Evolutionary conservation across 2,329 filamentous ascomycete genomes (phyloP).

Genomic region (Beauveria australis): DNA sequence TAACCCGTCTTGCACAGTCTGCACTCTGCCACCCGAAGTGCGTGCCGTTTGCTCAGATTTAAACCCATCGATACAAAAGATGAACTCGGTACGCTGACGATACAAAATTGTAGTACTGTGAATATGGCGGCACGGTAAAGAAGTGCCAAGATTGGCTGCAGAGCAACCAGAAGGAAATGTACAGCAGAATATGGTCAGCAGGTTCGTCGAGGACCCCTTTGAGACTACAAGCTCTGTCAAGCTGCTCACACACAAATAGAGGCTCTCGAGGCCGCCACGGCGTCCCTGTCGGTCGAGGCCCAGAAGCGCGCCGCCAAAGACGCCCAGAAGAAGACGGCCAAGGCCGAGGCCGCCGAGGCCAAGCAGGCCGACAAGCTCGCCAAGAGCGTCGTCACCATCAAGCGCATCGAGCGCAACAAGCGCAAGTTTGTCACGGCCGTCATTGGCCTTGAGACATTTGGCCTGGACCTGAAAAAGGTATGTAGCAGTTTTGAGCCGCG

Average conservation of each 20-base stretch:
- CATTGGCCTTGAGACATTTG: conserved; percentile 83
- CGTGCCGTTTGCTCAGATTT: conserved; percentile 6
- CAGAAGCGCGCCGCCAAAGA: conserved; percentile 95
- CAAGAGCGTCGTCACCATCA: conserved; percentile 77
- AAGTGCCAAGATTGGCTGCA: conserved; percentile 97
- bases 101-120: conserved; percentile 72
- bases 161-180: conserved; percentile 63
- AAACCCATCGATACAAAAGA: conserved; percentile 1
- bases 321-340: conserved; percentile 91
- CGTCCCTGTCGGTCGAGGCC: conserved; percentile 78
- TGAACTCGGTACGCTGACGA: conserved; percentile 14
- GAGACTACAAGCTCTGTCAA: background rate
- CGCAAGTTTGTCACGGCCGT: conserved; percentile 93
- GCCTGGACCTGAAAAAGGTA: conserved; percentile 84
- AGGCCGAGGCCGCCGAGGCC: conserved; percentile 79
- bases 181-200: conserved; percentile 74
- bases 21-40: conserved; percentile 58
- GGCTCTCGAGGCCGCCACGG: conserved; percentile 74
- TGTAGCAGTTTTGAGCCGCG: background rate
- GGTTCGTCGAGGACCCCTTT: conserved; percentile 41
- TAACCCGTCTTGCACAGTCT: conserved; percentile 36
- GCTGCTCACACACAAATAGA: conserved; percentile 37
- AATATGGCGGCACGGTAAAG: conserved; percentile 92
- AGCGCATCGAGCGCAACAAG: conserved; percentile 97
- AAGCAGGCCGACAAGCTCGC: conserved; percentile 78